These are phyloP conservation scores for Neocatenulostroma microsporum DNA, from an alignment of 2,329 filamentous ascomycete genomes.

Conservation along the genomic window DNA sequence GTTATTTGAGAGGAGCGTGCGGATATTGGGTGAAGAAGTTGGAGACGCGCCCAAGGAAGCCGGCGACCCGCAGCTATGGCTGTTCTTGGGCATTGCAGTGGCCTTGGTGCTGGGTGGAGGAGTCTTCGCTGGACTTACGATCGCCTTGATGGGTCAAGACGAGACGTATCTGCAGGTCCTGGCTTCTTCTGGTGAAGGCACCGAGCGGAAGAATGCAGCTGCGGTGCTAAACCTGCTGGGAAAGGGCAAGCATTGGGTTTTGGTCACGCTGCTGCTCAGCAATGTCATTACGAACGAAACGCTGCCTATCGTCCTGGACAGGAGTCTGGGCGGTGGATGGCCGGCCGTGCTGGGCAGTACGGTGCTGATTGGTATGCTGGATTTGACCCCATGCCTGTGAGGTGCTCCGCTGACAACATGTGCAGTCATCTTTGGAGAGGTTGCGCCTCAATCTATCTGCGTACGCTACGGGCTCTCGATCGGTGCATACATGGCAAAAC, in stretches of 20 bases:
- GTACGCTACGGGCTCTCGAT: conserved; percentile 94
- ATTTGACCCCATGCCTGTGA: no score
- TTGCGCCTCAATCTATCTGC: conserved; percentile 91
- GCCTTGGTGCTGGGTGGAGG: conserved; percentile 79
- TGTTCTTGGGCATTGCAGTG: conserved; percentile 71
- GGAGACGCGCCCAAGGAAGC: conserved; percentile 23
- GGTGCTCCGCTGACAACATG: conserved; percentile 4
- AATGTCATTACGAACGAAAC: conserved; percentile 99
- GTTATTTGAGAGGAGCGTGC: conserved; percentile 4
- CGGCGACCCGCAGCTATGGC: conserved; percentile 61
- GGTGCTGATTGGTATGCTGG: conserved; percentile 75
- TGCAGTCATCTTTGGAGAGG: conserved; percentile 92
- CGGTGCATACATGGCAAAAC: conserved; percentile 84
- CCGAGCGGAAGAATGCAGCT: conserved; percentile 78
- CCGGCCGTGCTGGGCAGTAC: conserved; percentile 92
- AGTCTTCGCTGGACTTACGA: conserved; percentile 89
- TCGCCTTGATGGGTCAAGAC: conserved; percentile 76
- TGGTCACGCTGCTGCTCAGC: conserved; percentile 85
- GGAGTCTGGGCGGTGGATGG: conserved; percentile 88
- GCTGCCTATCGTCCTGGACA: conserved; percentile 85
- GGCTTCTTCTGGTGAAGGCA: conserved; percentile 70
- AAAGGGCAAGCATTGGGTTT: conserved; percentile 93
- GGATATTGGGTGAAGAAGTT: conserved; percentile 12
- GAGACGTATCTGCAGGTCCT: conserved; percentile 97
- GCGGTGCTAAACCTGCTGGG: conserved; percentile 73